phyloP scores from a whole-genome alignment of 73 alveolate species.

The Blepharisma stoltei region DNA sequence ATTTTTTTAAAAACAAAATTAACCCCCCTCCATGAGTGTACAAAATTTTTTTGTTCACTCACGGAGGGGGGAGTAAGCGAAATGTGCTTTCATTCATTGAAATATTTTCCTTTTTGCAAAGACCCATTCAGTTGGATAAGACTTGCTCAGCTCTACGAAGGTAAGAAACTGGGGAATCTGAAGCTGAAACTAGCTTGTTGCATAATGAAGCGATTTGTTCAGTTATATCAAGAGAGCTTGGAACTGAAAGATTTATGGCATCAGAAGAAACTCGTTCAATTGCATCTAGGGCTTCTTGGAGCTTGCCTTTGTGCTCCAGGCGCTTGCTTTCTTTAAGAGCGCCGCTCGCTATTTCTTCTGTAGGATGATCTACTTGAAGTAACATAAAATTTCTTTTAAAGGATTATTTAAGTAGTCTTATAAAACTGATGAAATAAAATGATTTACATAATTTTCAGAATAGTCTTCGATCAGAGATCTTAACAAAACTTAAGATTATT shows the following conservation, averaged over 20 bases:
- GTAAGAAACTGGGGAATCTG: not conserved
- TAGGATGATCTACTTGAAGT: not conserved
- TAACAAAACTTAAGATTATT: too few relatives aligned
- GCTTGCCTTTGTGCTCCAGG: not conserved
- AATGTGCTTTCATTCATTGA: constrained; percentile 9
- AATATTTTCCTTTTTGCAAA: not conserved
- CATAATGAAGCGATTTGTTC: not conserved
- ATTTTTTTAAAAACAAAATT: too few relatives aligned
- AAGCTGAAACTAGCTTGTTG: not conserved
- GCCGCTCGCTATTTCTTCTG: not conserved
- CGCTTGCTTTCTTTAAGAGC: constrained; percentile 9
- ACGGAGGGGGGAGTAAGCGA: too few relatives aligned
- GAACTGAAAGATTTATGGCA: not conserved
- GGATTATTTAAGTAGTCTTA: too few relatives aligned
- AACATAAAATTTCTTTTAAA: too few relatives aligned
- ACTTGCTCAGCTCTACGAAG: constrained; percentile 20
- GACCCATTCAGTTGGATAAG: not conserved
- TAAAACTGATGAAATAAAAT: too few relatives aligned
- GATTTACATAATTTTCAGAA: too few relatives aligned
- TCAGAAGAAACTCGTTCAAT: not conserved
- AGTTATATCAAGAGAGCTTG: not conserved
- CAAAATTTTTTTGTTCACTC: too few relatives aligned
- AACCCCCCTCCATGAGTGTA: too few relatives aligned
- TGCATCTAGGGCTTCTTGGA: constrained; percentile 6
- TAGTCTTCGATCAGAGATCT: too few relatives aligned